phyloP scores from a whole-genome alignment of 805 yeast genomes.

The Brettanomyces bruxellensis region DNA sequence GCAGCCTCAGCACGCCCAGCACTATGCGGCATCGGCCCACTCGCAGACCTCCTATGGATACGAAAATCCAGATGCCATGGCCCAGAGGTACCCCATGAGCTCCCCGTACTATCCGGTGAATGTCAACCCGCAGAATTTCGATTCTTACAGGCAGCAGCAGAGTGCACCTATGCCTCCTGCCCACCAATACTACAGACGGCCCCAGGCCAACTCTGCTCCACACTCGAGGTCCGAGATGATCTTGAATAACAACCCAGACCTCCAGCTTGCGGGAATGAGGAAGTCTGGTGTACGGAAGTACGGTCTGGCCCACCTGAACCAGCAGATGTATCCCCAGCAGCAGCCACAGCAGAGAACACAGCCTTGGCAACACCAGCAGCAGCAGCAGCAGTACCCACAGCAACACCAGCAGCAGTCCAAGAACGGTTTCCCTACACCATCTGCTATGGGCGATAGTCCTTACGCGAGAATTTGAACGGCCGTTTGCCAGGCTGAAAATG shows the following conservation, averaged over 20 bases:
- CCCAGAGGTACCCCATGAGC: slow-evolving; percentile 7
- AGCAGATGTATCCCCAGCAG: slow-evolving; percentile 1
- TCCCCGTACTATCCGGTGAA: slow-evolving; percentile 2
- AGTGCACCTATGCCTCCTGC: neutral
- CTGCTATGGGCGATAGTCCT: slow-evolving; percentile 1
- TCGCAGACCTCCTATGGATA: neutral
- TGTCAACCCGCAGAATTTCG: neutral
- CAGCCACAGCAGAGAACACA: neutral
- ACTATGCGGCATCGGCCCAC: slow-evolving; percentile 3
- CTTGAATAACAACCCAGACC: slow-evolving; percentile 42
- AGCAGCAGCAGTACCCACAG: slow-evolving; percentile 1
- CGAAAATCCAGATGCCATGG: slow-evolving; percentile 2
- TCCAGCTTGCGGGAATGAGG: slow-evolving; percentile 17
- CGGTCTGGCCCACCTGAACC: slow-evolving; percentile 11
- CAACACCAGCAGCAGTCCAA: neutral
- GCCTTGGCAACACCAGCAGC: slow-evolving; percentile 2
- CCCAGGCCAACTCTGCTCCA: neutral
- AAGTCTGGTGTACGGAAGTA: slow-evolving; percentile 15
- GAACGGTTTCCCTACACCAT: neutral
- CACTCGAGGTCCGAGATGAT: slow-evolving; percentile 19
- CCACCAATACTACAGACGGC: neutral
- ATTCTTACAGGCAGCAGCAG: neutral
- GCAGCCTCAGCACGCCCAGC: slow-evolving; percentile 6
- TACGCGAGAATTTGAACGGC: slow-evolving; percentile 1
- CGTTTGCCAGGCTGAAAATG: too few relatives aligned